Evolutionary conservation across 1,284 basidiomycete species (phyloP), one percentile per base, ranked within the genome.

Genomic region (Cryptococcus sp.): DNA sequence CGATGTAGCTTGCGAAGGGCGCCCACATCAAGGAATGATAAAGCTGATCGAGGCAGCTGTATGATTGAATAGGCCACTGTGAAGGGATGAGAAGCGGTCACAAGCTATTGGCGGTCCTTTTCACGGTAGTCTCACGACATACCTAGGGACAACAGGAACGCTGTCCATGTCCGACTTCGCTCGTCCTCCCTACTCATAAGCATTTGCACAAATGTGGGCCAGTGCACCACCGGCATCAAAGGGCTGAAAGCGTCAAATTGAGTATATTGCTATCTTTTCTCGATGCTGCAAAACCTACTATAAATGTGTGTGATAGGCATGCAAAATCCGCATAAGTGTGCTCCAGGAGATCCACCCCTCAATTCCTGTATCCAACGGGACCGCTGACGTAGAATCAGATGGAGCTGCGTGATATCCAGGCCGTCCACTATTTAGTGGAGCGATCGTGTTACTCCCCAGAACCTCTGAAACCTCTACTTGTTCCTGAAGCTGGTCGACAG

Each of bases 201-300:
- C 44, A 68, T 64, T 53, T 71, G 69, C 1, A 64, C 65, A 51
- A 69, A 69, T 3, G 66, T 66, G 15, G 69, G 69, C 69, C 69
- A 71, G 44, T 71, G 69, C 38, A 69, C 60, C 45, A 71, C 56
- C 1, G 69, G 67, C 55, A 71, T 57, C n/a, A 71, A 53, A 0
- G 69, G 64, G 47, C 67, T 69, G 50, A n/a, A 47, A 39, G 11
- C 17, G 50, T 56, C 52, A 11, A 11, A 42, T 5, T n/a, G 15
- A 22, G 17, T 45, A 27, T 10, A 44, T 2, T 44, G 25, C 19
- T 13, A 4, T n/a, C 1, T 15, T 16, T 20, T 7, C 19, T 10
- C 19, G 41, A 60, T 22, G 15, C 25, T 16, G 25, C n/a, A n/a
- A 6, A 16, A 47, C 69, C 45, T 47, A 69, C 67, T 68, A 71